These are phyloP conservation scores for Amylostereum areolatum DNA, from an alignment of 1,284 basidiomycete genomes.

Conservation along the genomic window DNA sequence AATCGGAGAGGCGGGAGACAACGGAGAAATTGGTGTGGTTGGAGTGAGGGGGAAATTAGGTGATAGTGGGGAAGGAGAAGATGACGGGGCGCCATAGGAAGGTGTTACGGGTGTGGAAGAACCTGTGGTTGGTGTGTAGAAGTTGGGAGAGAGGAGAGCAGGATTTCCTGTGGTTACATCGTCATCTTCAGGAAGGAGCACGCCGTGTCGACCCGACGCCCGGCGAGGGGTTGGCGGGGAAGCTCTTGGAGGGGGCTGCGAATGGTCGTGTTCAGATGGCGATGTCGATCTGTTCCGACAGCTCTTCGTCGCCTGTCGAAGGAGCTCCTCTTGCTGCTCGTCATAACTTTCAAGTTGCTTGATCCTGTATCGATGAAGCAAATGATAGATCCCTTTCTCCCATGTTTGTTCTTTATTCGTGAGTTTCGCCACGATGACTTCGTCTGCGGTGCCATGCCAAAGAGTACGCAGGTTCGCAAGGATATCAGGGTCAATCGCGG, in stretches of 20 bases:
- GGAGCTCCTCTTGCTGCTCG: conserved; percentile 41
- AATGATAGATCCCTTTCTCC: conserved; percentile 91
- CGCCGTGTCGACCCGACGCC: conserved; percentile 3
- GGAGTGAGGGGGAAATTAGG: conserved; percentile 12
- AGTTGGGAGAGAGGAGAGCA: not conserved
- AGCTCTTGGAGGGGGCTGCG: conserved; percentile 8
- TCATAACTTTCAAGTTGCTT: conserved; percentile 66
- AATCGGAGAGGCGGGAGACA: conserved; percentile 22
- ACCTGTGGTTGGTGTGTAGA: conserved; percentile 6
- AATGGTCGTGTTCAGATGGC: conserved; percentile 1
- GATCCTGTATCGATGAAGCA: conserved; percentile 75
- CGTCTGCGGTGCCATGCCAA: conserved; percentile 76
- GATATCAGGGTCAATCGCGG: conserved; percentile 84
- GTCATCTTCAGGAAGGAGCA: not conserved
- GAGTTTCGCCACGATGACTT: conserved; percentile 66
- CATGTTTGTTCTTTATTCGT: conserved; percentile 66
- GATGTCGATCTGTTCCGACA: conserved; percentile 19
- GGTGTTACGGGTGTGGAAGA: conserved; percentile 5
- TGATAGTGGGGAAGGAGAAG: conserved; percentile 8
- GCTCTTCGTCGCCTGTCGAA: conserved; percentile 20
- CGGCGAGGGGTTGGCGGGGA: conserved; percentile 14
- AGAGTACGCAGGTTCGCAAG: conserved; percentile 87
- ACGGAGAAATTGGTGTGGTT: conserved; percentile 10
- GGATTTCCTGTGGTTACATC: not conserved
- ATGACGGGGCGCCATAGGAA: conserved; percentile 1